Evolutionary conservation across 1,139 yeast species (phyloP).

Genomic region (Geotrichum candidum): DNA sequence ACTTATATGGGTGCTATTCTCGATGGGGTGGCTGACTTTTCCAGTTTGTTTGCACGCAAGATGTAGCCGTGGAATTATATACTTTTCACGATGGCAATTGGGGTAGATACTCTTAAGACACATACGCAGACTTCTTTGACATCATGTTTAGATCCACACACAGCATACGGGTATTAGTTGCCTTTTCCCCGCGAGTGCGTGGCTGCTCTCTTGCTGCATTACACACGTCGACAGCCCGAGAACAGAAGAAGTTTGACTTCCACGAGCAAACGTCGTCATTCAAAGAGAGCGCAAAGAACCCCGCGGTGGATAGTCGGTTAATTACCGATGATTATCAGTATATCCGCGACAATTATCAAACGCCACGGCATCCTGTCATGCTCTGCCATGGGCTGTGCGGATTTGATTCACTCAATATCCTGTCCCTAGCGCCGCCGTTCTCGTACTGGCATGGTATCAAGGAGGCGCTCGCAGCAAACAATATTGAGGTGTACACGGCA

Average conservation of each 20-base stretch:
- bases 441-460: slow-evolving; percentile 82
- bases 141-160: background rate
- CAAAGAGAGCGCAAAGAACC: background rate
- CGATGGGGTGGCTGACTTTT: too few relatives aligned
- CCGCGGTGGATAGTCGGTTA: slow-evolving; percentile 9
- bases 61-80: too few relatives aligned
- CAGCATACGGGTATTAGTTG: background rate
- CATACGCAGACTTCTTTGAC: background rate
- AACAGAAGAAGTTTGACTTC: slow-evolving; percentile 3
- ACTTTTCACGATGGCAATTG: background rate
- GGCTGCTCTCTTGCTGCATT: background rate
- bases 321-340: slow-evolving; percentile 19
- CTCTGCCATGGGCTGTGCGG: slow-evolving; percentile 84
- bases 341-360: slow-evolving; percentile 30
- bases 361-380: slow-evolving; percentile 58
- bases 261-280: background rate
- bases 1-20: too few relatives aligned
- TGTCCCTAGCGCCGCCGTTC: slow-evolving; percentile 38
- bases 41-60: too few relatives aligned
- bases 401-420: slow-evolving; percentile 44
- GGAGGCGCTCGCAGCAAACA: slow-evolving; percentile 52
- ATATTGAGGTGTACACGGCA: slow-evolving; percentile 65
- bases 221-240: background rate
- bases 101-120: background rate
- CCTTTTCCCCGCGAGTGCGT: background rate